Evolutionary conservation across 768 basidiomycete genomes (phyloP).

Genomic region (Amanita molliuscula): DNA sequence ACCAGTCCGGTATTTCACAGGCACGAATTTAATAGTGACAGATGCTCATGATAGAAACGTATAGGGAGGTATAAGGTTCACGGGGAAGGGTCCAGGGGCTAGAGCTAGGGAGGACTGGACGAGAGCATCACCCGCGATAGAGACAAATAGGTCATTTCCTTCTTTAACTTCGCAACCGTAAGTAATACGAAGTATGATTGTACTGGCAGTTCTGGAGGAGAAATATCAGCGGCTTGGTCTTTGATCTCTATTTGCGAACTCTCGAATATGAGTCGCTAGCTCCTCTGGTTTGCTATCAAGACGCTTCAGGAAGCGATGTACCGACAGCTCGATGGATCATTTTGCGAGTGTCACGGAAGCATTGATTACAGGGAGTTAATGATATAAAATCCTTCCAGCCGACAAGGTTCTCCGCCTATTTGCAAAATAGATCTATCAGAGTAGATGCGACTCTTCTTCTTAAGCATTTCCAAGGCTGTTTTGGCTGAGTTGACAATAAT

Average conservation of each 20-base stretch:
- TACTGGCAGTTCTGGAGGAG: not conserved
- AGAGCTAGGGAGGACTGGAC: conserved; percentile 13
- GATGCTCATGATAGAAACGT: not conserved
- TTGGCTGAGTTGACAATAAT: conserved; percentile 32
- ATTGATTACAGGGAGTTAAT: conserved; percentile 25
- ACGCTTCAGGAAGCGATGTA: conserved; percentile 27
- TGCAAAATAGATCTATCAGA: conserved; percentile 40
- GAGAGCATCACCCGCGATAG: conserved; percentile 16
- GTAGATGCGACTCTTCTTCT: conserved; percentile 42
- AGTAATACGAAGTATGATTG: conserved; percentile 18
- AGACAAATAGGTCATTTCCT: conserved; percentile 21
- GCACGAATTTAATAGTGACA: not conserved
- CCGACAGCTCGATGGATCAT: conserved; percentile 32
- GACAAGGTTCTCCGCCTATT: conserved; percentile 32
- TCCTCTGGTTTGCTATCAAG: conserved; percentile 25
- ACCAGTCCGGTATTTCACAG: conserved; percentile 34
- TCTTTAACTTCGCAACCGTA: conserved; percentile 20
- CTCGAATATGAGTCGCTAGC: conserved; percentile 22
- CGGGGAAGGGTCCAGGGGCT: conserved; percentile 19
- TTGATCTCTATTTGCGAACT: conserved; percentile 13
- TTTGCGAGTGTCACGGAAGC: conserved; percentile 29
- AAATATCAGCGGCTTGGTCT: not conserved
- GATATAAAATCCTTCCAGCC: conserved; percentile 28
- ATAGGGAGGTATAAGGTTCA: conserved; percentile 17
- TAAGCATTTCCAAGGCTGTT: conserved; percentile 38